Evolutionary conservation across 371 early-diverging fungal species (phyloP).

Genomic region (Lichtheimia hyalospora): DNA sequence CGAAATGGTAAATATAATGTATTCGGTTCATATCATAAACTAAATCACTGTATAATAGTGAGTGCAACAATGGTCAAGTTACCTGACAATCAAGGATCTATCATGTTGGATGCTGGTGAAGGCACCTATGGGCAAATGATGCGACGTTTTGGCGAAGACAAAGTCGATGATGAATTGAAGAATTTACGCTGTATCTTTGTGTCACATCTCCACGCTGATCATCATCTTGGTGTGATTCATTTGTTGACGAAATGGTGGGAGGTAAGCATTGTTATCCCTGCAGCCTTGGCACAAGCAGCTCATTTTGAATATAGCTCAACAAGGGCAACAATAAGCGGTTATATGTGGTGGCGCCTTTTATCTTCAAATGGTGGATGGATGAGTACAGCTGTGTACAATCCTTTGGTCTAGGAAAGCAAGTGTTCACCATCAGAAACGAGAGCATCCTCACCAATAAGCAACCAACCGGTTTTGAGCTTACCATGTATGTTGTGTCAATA

Average conservation of each 20-base stretch:
- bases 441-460: conserved; percentile 7
- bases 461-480: neutral
- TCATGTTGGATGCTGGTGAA: conserved; percentile 97
- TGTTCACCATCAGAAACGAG: conserved; percentile 38
- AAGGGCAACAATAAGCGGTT: neutral
- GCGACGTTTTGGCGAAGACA: conserved; percentile 66
- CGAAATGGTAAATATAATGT: conserved; percentile 79
- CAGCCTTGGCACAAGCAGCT: neutral
- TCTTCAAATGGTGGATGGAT: conserved; percentile 63
- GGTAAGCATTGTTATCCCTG: conserved; percentile 1
- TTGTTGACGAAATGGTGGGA: conserved; percentile 46
- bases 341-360: conserved; percentile 64
- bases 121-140: conserved; percentile 94
- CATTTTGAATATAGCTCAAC: conserved; percentile 3
- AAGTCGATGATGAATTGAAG: conserved; percentile 43
- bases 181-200: conserved; percentile 82
- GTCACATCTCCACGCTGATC: conserved; percentile 99
- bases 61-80: conserved; percentile 79
- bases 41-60: conserved; percentile 49
- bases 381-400: conserved; percentile 71
- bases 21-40: conserved; percentile 11
- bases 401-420: conserved; percentile 42
- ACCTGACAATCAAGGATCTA: conserved; percentile 54
- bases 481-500: neutral
- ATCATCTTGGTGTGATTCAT: conserved; percentile 91